Percentiles rank a stretch among this genome's conserved stretches.
These are phyloP conservation scores for Rhizopogon parksii DNA, from an alignment of 1,284 basidiomycete genomes.

Conservation along the genomic window DNA sequence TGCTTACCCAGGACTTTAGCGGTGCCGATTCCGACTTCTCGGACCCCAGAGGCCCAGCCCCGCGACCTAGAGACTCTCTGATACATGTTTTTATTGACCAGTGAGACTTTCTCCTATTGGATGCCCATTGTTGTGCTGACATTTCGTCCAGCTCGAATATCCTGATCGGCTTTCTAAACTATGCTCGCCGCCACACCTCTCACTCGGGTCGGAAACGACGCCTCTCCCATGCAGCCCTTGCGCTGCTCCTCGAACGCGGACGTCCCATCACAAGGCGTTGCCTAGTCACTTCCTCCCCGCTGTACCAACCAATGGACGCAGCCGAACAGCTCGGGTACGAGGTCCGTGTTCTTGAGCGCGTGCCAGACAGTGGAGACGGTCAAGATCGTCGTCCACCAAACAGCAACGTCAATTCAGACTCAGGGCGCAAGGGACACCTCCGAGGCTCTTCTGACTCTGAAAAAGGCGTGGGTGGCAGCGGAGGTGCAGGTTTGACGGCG, in stretches of 20 bases:
- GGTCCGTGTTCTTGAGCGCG: constrained; percentile 69
- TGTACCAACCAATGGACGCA: constrained; percentile 74
- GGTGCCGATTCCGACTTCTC: constrained; percentile 32
- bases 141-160: constrained; percentile 64
- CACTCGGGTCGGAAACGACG: constrained; percentile 32
- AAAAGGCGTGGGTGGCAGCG: constrained; percentile 22
- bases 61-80: constrained; percentile 45
- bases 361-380: constrained; percentile 64
- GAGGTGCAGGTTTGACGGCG: constrained; percentile 7
- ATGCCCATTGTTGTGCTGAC: not conserved
- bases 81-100: constrained; percentile 86
- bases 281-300: constrained; percentile 73
- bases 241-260: constrained; percentile 68
- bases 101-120: constrained; percentile 36
- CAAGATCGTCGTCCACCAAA: constrained; percentile 36
- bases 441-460: constrained; percentile 14
- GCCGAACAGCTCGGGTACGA: constrained; percentile 75
- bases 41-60: constrained; percentile 42
- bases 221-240: constrained; percentile 62
- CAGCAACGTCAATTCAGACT: constrained; percentile 10
- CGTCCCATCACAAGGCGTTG: constrained; percentile 62
- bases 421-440: constrained; percentile 20
- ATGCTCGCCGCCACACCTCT: constrained; percentile 48
- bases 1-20: constrained; percentile 38
- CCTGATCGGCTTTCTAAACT: constrained; percentile 66